Base-by-base conservation (phyloP, 345 rosid genomes). In the Excoecaria cochinchinensis region DNA sequence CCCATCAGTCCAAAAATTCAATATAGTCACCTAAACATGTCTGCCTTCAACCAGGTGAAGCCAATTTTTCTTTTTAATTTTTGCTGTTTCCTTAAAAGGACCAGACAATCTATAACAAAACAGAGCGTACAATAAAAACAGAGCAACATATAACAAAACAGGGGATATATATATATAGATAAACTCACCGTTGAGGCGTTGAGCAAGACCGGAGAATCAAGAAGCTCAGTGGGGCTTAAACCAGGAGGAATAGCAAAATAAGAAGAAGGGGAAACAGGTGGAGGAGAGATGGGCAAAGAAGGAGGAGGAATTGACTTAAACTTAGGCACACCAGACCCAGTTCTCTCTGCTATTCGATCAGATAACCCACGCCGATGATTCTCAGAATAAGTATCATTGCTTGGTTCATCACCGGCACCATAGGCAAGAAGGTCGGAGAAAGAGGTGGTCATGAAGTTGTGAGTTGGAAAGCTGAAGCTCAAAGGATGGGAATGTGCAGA, bases 141-240 rank as follows among this genome's bases (percentile, higher is more conserved):
- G 44, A 46, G 6, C 36, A 31, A 31, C 31, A 31, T 31, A 31
- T 31, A 31, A 31, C 31, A 31, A 0, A 31, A 31, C 2, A 31
- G 31, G 31, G 31, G 31, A 31, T 31, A 31, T 31, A 2, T 31
- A 2, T 31, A 57, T 8, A 39, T 1, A 11, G 48, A 64, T 7
- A 53, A 71, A 79, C 92, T 82, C 85, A 95, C 98, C 74, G 86
- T 85, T 13, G 87, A 86, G 74, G 95, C 64, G 88, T 78, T 86
- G 50, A 91, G 78, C 44, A 95, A 81, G 67, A 93, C 96, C 71
- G 99, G 98, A 69, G 98, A 93, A 65, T 95, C 98, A 70, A 93
- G 68, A 25, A 91, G 93, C 85, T 85, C 83, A 69, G 90, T 69
- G 0, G 90, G 96, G 88, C 93, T 91, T 67, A 91, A 80, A 78